Base-by-base conservation (phyloP, 164 flowering plant genomes). In the Piper betle region DNA sequence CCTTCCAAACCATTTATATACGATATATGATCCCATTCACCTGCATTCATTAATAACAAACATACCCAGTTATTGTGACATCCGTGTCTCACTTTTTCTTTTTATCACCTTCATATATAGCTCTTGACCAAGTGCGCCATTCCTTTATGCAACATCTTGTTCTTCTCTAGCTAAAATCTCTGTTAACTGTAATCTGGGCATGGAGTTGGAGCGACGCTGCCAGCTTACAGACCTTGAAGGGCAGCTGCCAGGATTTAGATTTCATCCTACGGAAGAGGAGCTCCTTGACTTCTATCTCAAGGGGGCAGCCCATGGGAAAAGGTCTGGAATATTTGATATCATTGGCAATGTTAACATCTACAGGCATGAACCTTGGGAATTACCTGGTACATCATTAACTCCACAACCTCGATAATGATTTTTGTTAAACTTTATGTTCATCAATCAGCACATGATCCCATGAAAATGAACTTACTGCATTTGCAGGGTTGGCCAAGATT, bases 221-320 rank as follows among this genome's bases (percentile, higher is more conserved):
- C n/a, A 38, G n/a, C 25, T 61, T 42, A 18, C 73, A 1, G 79
- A 80, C n/a, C n/a, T n/a, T n/a, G 79, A 78, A 57, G 57, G 80
- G 1, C 79, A 78, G 4, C 80, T 91, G 19, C 98, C 98, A 0
- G 98, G 96, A 0, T 92, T 92, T 58, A 66, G 98, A 43, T 91
- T 91, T 64, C 96, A 91, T 55, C 98, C 98, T 0, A 92, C 98
- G 0, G 98, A 92, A 62, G 95, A 92, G 64, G 98, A 92, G 68
- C 89, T 92, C 39, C 82, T 89, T 33, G 78, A 79, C 7, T 89
- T 81, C 70, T 92, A 89, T 72, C 96, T 92, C 61, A 83, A 66
- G 52, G 82, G 74, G 25, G 63, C 73, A 48, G 67, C 84, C 37
- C 69, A 39, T 8, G 91, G 91, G 3, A 84, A 80, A 33, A 80